Evolutionary conservation across 2,329 filamentous ascomycete genomes (phyloP).

Genomic region (Neurospora sp.): DNA sequence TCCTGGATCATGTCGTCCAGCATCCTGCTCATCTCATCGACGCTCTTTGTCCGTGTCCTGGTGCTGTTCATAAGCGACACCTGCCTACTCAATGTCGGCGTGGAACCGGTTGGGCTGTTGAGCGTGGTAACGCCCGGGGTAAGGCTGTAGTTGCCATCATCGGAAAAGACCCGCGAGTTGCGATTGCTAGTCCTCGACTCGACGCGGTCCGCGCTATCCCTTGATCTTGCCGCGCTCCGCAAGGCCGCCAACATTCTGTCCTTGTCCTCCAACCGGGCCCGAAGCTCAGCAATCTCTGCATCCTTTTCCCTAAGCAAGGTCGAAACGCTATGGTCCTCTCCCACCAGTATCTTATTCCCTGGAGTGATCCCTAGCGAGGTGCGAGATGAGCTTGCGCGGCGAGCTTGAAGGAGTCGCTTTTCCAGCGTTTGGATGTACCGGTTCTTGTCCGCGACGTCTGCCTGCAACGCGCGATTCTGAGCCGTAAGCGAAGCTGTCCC

Average conservation of each 20-base stretch:
- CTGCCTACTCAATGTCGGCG: constrained; percentile 17
- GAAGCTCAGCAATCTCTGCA: constrained; percentile 82
- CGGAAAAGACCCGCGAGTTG: constrained; percentile 13
- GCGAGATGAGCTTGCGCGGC: constrained; percentile 80
- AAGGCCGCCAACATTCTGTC: constrained; percentile 86
- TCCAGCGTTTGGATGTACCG: constrained; percentile 92
- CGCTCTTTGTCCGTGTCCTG: constrained; percentile 53
- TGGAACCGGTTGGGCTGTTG: constrained; percentile 19
- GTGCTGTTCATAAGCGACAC: constrained; percentile 17
- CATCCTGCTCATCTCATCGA: constrained; percentile 84
- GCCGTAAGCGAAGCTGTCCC: constrained; percentile 70
- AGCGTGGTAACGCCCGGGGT: constrained; percentile 20
- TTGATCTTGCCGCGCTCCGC: constrained; percentile 72
- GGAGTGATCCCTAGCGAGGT: constrained; percentile 64
- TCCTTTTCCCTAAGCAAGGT: constrained; percentile 78
- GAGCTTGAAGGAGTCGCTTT: constrained; percentile 81
- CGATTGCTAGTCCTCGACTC: constrained; percentile 24
- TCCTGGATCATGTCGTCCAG: constrained; percentile 95
- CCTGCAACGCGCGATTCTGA: constrained; percentile 86
- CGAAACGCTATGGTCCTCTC: constrained; percentile 68
- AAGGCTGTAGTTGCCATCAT: constrained; percentile 23
- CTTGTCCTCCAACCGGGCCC: constrained; percentile 83
- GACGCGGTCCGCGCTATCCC: constrained; percentile 63
- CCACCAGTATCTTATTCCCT: constrained; percentile 54
- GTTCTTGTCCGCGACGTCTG: constrained; percentile 94